phyloP scores from a whole-genome alignment of 2,329 filamentous ascomycete genomes.

The Cladosporium colombiae region DNA sequence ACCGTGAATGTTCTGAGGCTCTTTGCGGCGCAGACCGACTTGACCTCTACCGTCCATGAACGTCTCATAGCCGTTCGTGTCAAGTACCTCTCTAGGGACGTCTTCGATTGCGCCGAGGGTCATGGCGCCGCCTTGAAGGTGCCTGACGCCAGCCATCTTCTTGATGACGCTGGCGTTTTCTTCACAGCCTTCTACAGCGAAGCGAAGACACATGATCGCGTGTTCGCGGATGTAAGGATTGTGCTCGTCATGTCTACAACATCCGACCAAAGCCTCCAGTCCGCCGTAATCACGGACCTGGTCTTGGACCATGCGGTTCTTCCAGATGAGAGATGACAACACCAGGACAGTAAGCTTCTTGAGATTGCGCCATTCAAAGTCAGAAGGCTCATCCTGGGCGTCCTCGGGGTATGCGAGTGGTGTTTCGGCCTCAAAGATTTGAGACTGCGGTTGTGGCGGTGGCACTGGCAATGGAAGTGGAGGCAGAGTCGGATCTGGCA shows the following conservation, averaged over 20 bases:
- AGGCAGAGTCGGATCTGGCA: conserved; percentile 34
- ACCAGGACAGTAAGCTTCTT: conserved; percentile 93
- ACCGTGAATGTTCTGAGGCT: conserved; percentile 16
- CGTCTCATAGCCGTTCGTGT: conserved; percentile 52
- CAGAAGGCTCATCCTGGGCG: conserved; percentile 62
- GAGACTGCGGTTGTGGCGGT: conserved; percentile 18
- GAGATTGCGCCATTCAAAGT: conserved; percentile 76
- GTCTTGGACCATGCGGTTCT: conserved; percentile 78
- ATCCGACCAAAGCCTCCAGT: conserved; percentile 83
- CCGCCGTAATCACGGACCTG: conserved; percentile 85
- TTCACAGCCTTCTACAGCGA: conserved; percentile 65
- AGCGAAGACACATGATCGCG: conserved; percentile 85
- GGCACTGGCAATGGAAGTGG: conserved; percentile 33
- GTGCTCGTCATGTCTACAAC: conserved; percentile 86
- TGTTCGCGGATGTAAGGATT: conserved; percentile 94
- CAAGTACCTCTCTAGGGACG: conserved; percentile 51
- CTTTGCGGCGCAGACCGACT: conserved; percentile 49
- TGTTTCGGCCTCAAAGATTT: conserved; percentile 45
- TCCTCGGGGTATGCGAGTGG: conserved; percentile 45
- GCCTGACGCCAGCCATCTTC: conserved; percentile 49
- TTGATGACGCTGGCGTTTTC: conserved; percentile 72
- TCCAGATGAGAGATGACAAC: conserved; percentile 84
- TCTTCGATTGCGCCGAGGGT: conserved; percentile 22
- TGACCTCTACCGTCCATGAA: conserved; percentile 53
- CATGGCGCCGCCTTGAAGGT: conserved; percentile 16